phyloP scores from a whole-genome alignment of 495 filamentous ascomycete species.

The Entonaema liquescens region DNA sequence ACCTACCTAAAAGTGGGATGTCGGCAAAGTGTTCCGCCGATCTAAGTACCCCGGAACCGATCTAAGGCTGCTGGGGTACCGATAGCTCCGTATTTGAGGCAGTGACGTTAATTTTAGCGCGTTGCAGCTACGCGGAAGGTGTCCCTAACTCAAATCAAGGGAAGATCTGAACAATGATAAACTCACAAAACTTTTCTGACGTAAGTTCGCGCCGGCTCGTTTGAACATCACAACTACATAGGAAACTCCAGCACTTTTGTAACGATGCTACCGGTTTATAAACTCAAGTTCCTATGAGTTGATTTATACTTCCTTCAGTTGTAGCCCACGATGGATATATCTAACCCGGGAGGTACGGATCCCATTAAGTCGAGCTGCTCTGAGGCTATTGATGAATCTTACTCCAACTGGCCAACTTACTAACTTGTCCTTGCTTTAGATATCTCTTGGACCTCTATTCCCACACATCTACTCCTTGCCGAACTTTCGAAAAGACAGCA shows the following conservation, averaged over 20 bases:
- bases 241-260: background rate
- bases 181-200: background rate
- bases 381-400: background rate
- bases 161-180: background rate
- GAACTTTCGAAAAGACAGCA: conserved; percentile 60
- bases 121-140: background rate
- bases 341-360: conserved; percentile 24
- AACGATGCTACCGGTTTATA: conserved; percentile 7
- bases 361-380: background rate
- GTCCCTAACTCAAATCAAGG: background rate
- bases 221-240: background rate
- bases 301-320: conserved; percentile 2
- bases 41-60: background rate
- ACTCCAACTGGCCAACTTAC: background rate
- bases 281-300: conserved; percentile 8
- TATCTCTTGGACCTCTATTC: conserved; percentile 56
- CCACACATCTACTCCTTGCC: conserved; percentile 59
- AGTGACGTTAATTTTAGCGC: conserved; percentile 10
- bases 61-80: background rate
- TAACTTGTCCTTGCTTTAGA: conserved; percentile 20
- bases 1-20: background rate
- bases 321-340: conserved; percentile 10
- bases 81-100: background rate
- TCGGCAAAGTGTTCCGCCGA: background rate
- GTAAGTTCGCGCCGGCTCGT: background rate